Base-by-base conservation (phyloP, 306 rosid species). In the Datisca glomerata region DNA sequence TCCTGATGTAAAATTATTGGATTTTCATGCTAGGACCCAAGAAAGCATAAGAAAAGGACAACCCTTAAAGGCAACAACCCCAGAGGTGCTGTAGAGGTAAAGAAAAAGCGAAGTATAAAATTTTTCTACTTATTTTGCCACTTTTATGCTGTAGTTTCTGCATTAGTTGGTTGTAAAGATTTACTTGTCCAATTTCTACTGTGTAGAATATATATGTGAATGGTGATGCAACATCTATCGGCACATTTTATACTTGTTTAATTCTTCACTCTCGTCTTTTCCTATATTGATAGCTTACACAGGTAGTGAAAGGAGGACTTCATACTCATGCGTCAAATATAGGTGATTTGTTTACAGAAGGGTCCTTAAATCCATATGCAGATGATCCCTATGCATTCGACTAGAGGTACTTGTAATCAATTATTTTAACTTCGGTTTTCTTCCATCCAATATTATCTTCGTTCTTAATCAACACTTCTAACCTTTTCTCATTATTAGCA, bases 331-430 rank as follows among this genome's bases (percentile, higher is more conserved):
- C 86, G 58, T 77, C 95, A 62, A 80, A 72, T 59, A 80, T 89
- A 0, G 95, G 93, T 19, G 95, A 89, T 63, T 41, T 89, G 79
- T 89, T 89, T 72, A 60, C 91, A n/a, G 97, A 83, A 72, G 97
- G 97, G 24, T 83, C 95, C 49, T 71, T 89, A 58, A 85, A 89
- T 68, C 97, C 95, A n/a, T 89, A 89, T 64, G 77, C 86, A 32
- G 95, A 89, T 40, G 97, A 83, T 66, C 97, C 97, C 31, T 89
- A 76, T 63, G 97, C 97, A 42, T 89, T 89, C 66, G 83, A 83
- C 52, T 83, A 68, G 61, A 72, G 97, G 97, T 89, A 83, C 41
- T 56, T 61, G 44, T 52, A 49, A 21, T 53, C 58, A 21, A 31
- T 27, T 14, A 56, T 18, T 24, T 24, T 34, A 18, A 9, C 46